Percentiles rank a stretch among this genome's conserved stretches.
Conservation (phyloP, 768 basidiomycete genomes). For the Amanita pallidorosea region DNA sequence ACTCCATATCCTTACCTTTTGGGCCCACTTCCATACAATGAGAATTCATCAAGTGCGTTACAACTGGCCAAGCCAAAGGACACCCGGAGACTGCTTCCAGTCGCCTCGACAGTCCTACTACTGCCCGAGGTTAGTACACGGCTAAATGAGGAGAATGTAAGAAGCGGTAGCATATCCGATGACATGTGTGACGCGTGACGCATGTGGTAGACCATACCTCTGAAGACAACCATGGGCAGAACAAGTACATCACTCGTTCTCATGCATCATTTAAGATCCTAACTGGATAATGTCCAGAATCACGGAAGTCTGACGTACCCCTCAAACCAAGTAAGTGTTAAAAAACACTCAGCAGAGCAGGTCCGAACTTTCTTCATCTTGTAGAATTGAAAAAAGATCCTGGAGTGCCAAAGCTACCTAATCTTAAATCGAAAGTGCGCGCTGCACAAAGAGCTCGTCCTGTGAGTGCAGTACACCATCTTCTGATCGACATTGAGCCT, state of each 20-base stretch:
- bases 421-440: slow-evolving; percentile 47
- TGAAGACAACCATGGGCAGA: slow-evolving; percentile 22
- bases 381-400: slow-evolving; percentile 83
- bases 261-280: background rate
- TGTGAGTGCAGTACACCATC: slow-evolving; percentile 15
- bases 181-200: too few species aligned
- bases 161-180: too few species aligned
- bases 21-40: too few species aligned
- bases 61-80: too few species aligned
- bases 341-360: background rate
- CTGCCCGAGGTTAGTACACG: too few species aligned
- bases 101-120: too few species aligned
- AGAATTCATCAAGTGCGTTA: too few species aligned
- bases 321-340: slow-evolving; percentile 26
- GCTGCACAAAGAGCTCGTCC: slow-evolving; percentile 37
- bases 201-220: too few species aligned
- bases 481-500: background rate
- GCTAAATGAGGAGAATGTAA: too few species aligned
- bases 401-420: slow-evolving; percentile 75
- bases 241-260: slow-evolving; percentile 21
- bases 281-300: slow-evolving; percentile 16
- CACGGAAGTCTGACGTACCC: slow-evolving; percentile 28
- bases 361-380: background rate
- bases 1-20: too few species aligned
- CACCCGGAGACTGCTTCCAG: too few species aligned